Conservation (phyloP, 352 stramenopile genomes). For the Phytopythium litorale region DNA sequence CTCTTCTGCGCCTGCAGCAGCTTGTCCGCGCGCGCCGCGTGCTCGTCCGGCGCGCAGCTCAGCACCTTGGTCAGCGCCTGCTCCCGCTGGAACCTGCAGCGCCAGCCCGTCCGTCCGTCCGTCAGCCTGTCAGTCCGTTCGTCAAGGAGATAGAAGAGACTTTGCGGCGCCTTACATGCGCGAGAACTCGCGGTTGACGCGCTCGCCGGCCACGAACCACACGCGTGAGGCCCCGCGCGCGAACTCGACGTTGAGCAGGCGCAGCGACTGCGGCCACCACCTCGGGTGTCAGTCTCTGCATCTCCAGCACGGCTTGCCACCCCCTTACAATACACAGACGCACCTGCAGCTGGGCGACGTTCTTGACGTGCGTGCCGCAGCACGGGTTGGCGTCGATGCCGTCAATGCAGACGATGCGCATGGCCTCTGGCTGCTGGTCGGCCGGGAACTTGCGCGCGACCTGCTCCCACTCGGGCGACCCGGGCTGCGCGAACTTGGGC, state of each 20-base stretch:
- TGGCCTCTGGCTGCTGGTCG: constrained; percentile 48
- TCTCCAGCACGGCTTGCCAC: too few species aligned
- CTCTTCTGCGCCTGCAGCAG: constrained; percentile 58
- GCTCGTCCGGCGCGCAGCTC: constrained; percentile 60
- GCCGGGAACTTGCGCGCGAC: constrained; percentile 59
- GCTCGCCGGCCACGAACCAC: constrained; percentile 83
- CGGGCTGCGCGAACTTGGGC: constrained; percentile 48
- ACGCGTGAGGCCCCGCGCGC: constrained; percentile 60
- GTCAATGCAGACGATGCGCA: constrained; percentile 84
- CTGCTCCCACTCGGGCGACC: constrained; percentile 49
- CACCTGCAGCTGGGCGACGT: constrained; percentile 57
- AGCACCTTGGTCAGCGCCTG: constrained; percentile 68
- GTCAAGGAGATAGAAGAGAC: not conserved
- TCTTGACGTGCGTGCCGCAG: constrained; percentile 86
- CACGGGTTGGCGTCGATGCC: constrained; percentile 84
- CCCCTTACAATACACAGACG: not conserved
- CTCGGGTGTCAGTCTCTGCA: too few species aligned
- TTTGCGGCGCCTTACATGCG: constrained; percentile 36
- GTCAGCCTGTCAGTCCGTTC: not conserved
- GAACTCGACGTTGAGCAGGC: constrained; percentile 71
- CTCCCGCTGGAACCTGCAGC: constrained; percentile 50
- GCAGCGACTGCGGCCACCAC: constrained; percentile 34
- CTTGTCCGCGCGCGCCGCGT: constrained; percentile 61
- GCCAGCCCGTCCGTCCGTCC: not conserved
- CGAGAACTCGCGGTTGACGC: constrained; percentile 74